Evolutionary conservation across 2,329 filamentous ascomycete species (phyloP), one percentile per base, ranked within the genome.

Genomic region (Zymoseptoria brevis): DNA sequence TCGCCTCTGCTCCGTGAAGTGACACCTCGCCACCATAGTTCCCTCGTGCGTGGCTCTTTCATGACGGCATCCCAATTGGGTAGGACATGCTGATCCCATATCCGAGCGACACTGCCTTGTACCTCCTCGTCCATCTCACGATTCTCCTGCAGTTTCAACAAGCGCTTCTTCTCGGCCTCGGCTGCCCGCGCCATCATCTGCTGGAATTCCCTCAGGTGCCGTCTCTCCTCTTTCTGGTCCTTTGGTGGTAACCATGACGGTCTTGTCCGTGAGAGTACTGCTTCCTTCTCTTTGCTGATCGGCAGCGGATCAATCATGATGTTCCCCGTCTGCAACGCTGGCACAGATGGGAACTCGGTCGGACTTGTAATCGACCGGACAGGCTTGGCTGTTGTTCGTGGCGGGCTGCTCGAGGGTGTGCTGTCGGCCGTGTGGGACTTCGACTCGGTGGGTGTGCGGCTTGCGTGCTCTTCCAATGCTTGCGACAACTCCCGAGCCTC

Each of bases 211-310:
- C 84, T 91, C 65, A 99, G 72, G 74, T 99, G 94, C 66, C 87
- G 87, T 72, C 84, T 89, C 76, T 99, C 94, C 74, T 99, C 94
- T 57, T 88, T 88, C 1, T 90, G 92, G 65, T 94, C 86, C 75
- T 94, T 94, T 1, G 89, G 89, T 0, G 90, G 89, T 2, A 94
- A 78, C 90, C 90, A 94, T 1, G 88, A 91, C 0, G 89, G 89
- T 45, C 89, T 81, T 1, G 69, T 94, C 19, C 90, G 81, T 22
- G 88, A 90, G 21, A 94, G 78, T 1, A 92, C 88, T 2, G 89
- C 89, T 69, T 93, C 88, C 72, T 94, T 94, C 74, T 94, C 89
- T 72, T 89, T 91, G 52, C 89, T 93, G 26, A 92, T 85, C 16
- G 89, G 89, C 41, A 94, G 77, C 3, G 89, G 89, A 68, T 94